Evolutionary conservation across 352 stramenopile species (phyloP), one percentile per base, ranked within the genome.

Genomic region (Globisporangium ultimum): DNA sequence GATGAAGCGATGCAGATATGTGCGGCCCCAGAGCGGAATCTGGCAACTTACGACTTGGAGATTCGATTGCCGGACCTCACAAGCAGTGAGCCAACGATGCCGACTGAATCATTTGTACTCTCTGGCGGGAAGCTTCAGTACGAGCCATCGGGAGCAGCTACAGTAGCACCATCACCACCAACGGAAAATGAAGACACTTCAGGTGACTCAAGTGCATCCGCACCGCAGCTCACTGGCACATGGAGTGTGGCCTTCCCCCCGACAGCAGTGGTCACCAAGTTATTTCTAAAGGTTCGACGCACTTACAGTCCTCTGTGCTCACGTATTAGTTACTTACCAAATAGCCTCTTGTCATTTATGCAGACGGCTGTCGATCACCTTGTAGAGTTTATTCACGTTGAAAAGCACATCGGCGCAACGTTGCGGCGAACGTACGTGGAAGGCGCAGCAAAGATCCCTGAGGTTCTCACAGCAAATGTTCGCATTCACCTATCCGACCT

Each of bases 91-190:
- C 8, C 6, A 21, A 28, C 15, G 8, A 10, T 4, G 49, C 17
- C 28, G 20, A 47, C 14, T 3, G 54, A 67, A 2, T n/a, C 42
- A 13, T 58, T 68, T 51, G 22, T 58, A 20, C 14, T 76, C 58
- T 58, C 76, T 0, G 72, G 74, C 51, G 80, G 80, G 4, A 88
- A 82, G 43, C 58, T 89, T 11, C 45, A 58, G 36, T 89, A 83
- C 42, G 53, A 78, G 40, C 48, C 66, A 9, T 47, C 52, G 36
- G 9, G 28, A 21, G 15, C 7, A 11, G 36, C n/a, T 9, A 28
- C 15, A 59, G 14, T 20, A 48, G 24, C 24, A 5, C 7, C 17
- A 49, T 34, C 8, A 51, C 13, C 24, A n/a, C 17, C 21, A 18
- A 18, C 8, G 11, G 32, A 47, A 40, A 46, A 32, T 7, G 49